A percentile compares a stretch with the other conserved stretches of the same genome.
These are phyloP conservation scores for Saccharomyces hybrid DNA, from an alignment of 1,139 yeast genomes.

Conservation along the genomic window DNA sequence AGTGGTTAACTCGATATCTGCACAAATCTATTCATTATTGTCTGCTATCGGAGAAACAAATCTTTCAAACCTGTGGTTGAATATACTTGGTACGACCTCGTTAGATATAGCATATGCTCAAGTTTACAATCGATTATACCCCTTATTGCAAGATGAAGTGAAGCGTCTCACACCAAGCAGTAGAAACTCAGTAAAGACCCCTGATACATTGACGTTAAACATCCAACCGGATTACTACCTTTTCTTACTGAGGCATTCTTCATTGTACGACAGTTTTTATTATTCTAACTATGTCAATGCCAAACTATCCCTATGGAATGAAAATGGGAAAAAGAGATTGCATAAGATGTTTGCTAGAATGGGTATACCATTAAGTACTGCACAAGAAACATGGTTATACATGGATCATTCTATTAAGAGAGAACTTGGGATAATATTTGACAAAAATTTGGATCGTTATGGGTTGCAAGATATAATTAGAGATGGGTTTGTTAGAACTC, in stretches of 20 bases:
- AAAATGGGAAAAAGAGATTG: conserved; percentile 77
- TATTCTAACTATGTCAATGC: conserved; percentile 88
- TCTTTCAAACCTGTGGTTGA: conserved; percentile 70
- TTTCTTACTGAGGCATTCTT: conserved; percentile 86
- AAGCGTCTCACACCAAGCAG: conserved; percentile 48
- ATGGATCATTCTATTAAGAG: conserved; percentile 76
- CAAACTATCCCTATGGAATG: conserved; percentile 81
- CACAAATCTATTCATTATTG: conserved; percentile 70
- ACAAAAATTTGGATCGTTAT: conserved; percentile 60
- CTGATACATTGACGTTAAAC: conserved; percentile 54
- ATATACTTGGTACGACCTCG: conserved; percentile 84
- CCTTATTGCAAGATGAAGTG: conserved; percentile 77
- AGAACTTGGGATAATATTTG: conserved; percentile 61
- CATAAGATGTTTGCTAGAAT: conserved; percentile 91
- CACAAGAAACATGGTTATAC: conserved; percentile 89
- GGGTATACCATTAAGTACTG: conserved; percentile 86
- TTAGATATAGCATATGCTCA: conserved; percentile 68
- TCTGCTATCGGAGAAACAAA: conserved; percentile 74
- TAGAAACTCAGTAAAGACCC: conserved; percentile 29
- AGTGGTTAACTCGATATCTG: conserved; percentile 63
- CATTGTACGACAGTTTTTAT: conserved; percentile 80
- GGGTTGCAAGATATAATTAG: conserved; percentile 78
- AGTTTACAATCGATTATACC: conserved; percentile 64
- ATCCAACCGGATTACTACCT: conserved; percentile 81
- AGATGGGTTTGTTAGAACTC: conserved; percentile 79